phyloP scores from a whole-genome alignment of 768 basidiomycete species.

The Porphyrellus cyaneotinctus region DNA sequence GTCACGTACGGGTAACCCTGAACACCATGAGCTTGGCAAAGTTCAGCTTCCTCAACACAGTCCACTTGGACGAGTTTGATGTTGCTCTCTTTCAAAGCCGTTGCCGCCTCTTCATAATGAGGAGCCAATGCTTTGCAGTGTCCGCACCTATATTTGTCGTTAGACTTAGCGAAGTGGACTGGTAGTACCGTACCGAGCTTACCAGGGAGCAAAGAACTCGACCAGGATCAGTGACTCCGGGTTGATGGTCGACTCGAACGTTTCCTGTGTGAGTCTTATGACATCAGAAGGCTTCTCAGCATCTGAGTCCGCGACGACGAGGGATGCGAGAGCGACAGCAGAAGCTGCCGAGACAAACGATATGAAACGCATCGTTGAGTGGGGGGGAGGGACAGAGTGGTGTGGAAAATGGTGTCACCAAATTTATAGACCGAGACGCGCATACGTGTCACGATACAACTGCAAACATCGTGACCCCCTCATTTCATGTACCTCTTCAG shows the following conservation, averaged over 20 bases:
- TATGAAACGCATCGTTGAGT: constrained; percentile 60
- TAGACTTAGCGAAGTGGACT: background rate
- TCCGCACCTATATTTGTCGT: constrained; percentile 62
- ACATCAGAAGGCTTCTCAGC: constrained; percentile 65
- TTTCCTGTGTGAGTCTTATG: constrained; percentile 61
- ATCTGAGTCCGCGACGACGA: constrained; percentile 45
- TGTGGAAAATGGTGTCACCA: background rate
- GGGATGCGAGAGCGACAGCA: constrained; percentile 50
- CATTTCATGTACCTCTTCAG: background rate
- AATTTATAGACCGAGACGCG: constrained; percentile 24
- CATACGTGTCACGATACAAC: constrained; percentile 28
- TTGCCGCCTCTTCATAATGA: constrained; percentile 92
- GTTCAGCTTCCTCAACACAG: constrained; percentile 90
- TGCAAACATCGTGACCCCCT: background rate
- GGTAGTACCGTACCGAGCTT: constrained; percentile 9
- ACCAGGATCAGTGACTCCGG: constrained; percentile 76
- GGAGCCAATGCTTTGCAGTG: constrained; percentile 96
- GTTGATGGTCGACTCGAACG: constrained; percentile 64
- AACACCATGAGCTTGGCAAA: constrained; percentile 85
- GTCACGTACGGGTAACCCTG: constrained; percentile 87
- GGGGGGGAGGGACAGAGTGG: constrained; percentile 20
- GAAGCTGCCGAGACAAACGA: constrained; percentile 46
- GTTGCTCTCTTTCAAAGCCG: constrained; percentile 81
- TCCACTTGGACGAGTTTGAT: constrained; percentile 96
- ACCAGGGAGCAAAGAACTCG: constrained; percentile 95